phyloP scores from a whole-genome alignment of 306 rosid species.

The Trichosanthes truncata region DNA sequence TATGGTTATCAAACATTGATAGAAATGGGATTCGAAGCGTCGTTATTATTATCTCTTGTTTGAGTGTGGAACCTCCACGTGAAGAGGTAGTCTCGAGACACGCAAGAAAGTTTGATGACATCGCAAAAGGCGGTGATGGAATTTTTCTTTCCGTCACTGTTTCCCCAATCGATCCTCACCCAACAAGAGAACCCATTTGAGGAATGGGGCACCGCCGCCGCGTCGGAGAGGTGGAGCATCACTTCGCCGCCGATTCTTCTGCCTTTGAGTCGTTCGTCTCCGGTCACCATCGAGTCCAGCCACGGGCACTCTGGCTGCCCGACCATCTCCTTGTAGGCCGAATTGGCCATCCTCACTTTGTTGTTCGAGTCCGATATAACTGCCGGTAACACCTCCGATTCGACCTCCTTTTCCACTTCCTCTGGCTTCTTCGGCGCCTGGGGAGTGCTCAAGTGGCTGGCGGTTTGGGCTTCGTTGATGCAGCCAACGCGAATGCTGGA shows the following conservation, averaged over 20 bases:
- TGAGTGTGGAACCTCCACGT: constrained; percentile 82
- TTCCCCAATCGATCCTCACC: constrained; percentile 84
- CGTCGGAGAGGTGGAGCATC: constrained; percentile 33
- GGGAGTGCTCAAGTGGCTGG: background rate
- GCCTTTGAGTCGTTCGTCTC: constrained; percentile 21
- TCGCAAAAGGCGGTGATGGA: constrained; percentile 63
- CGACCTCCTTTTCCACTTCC: constrained; percentile 57
- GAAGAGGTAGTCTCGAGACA: constrained; percentile 63
- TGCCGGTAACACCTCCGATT: constrained; percentile 55
- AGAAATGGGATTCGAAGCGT: constrained; percentile 37
- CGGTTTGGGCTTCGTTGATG: constrained; percentile 28
- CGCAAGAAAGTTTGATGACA: constrained; percentile 47
- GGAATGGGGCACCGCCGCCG: constrained; percentile 31
- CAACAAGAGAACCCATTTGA: constrained; percentile 79
- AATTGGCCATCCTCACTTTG: constrained; percentile 67
- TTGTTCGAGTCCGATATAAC: constrained; percentile 74
- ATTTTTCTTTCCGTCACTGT: constrained; percentile 20
- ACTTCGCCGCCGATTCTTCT: constrained; percentile 82
- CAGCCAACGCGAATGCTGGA: constrained; percentile 63
- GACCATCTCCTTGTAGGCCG: constrained; percentile 79
- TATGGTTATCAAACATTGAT: constrained; percentile 4
- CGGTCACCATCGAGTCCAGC: constrained; percentile 51
- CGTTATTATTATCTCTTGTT: constrained; percentile 14
- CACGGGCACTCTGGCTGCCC: constrained; percentile 86
- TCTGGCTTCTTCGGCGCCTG: constrained; percentile 29